Conservation (phyloP, 1,284 basidiomycete species). For the Papiliotrema laurentii region DNA sequence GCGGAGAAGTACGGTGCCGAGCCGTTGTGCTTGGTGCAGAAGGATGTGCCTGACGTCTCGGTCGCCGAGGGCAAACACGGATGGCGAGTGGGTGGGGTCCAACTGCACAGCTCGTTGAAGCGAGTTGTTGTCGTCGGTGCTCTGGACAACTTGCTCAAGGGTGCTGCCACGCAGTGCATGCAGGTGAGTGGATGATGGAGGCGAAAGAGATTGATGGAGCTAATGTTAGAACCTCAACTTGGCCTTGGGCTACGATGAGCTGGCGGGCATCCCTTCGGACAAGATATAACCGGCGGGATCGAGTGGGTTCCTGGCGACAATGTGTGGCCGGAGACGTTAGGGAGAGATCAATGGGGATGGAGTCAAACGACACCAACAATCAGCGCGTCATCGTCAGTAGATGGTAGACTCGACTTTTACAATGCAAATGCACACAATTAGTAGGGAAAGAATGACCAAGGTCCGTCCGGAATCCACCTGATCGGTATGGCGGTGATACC, state of each 20-base stretch:
- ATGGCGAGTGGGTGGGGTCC: slow-evolving; percentile 87
- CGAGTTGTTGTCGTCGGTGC: slow-evolving; percentile 90
- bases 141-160: slow-evolving; percentile 93
- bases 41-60: slow-evolving; percentile 68
- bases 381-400: too few species aligned
- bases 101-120: slow-evolving; percentile 83
- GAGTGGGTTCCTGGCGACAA: neutral
- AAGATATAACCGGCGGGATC: slow-evolving; percentile 13
- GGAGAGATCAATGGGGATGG: neutral
- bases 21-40: slow-evolving; percentile 63
- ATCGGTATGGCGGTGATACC: too few species aligned
- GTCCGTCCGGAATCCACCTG: too few species aligned
- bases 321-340: neutral
- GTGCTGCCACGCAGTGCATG: slow-evolving; percentile 94
- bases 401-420: too few species aligned
- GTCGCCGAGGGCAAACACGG: slow-evolving; percentile 81
- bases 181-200: slow-evolving; percentile 58
- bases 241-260: slow-evolving; percentile 87
- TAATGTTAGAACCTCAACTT: slow-evolving; percentile 81
- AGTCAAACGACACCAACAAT: too few species aligned
- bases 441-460: too few species aligned
- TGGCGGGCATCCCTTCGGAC: slow-evolving; percentile 66
- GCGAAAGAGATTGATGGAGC: neutral
- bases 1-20: slow-evolving; percentile 73
- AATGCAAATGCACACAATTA: too few species aligned